Base-by-base conservation (phyloP, 495 filamentous ascomycete genomes). In the Hypoxylon cercidicola region DNA sequence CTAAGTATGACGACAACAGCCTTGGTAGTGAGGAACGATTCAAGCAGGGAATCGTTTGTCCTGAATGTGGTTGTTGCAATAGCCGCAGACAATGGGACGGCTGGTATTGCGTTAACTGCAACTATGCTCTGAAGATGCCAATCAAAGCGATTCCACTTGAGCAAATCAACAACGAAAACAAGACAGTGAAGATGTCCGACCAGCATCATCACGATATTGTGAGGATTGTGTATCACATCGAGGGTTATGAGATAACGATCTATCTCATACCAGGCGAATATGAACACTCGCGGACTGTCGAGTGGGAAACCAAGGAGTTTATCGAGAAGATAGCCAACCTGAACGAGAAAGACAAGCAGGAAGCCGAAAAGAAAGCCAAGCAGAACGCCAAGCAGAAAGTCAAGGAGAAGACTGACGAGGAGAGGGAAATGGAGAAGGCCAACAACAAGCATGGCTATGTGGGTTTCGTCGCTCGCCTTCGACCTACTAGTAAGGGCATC, bases 41-140 rank as follows among this genome's bases (percentile, higher is more conserved):
- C 44, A 78, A 74, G 8, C 55, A 55, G 2, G 93, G 91, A 0
- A 87, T 95, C 50, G 88, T 91, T 0, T 97, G 93, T 62, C 88
- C 86, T 0, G 55, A 73, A n/a, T 96, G 93, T 65, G 74, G 77
- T 0, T 81, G 86, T 30, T 92, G 91, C 68, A 86, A 81, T 34
- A 79, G 85, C 2, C 81, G 91, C 8, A 72, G 79, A 12, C 70
- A 80, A 37, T 96, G 90, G 90, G 65, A 74, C 16, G 78, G 79
- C 0, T 93, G 89, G 90, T 72, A 74, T 12, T 96, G 92, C 57
- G 72, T 79, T 20, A 81, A 79, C 40, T 46, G 60, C 0, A 62
- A 35, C 1, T 93, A 90, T 66, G 58, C 0, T 90, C 81, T 56
- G 63, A 66, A 13, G 0, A 34, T 84, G 0, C 64, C 65, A 0